Base-by-base conservation (phyloP, 108 stramenopile species). In the Tribonema minus region DNA sequence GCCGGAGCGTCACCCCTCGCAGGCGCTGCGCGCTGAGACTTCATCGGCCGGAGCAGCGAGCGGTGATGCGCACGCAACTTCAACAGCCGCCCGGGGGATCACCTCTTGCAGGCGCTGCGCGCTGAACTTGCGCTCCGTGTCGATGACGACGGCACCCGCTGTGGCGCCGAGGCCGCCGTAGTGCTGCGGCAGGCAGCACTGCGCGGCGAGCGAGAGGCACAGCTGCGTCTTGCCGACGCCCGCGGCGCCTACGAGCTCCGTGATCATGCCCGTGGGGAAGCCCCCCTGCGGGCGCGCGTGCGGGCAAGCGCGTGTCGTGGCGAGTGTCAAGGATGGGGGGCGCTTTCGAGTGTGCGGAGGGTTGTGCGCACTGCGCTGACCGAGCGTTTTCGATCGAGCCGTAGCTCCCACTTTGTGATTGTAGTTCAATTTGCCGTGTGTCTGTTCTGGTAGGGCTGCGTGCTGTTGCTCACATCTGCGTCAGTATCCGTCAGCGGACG, bases 201-300 rank as follows among this genome's bases (percentile, higher is more conserved):
- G 74, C 33, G 74, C 74, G 28, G 74, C 74, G 33, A 66, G 15
- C 64, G 35, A 54, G 15, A 75, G 64, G 64, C 74, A 75, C 3
- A 46, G 33, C 35, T 75, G 74, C 0, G 74, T 75, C 25, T 75
- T 75, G 33, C 74, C 74, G 23, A 75, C 32, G 5, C 74, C 74
- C 9, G 74, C 74, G 3, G 74, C 64, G 15, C 74, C 74, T 6
- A 75, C 74, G n/a, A 75, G 26, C 54, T 75, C 74, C 26, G 74
- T 75, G 41, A 75, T 75, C 74, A 75, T 75, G 40, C 74, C 65
- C 26, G 74, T 66, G 15, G 74, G 65, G 64, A 75, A 75, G 38
- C 74, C 74, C 3, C 74, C 74, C 74, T 75, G 63, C 15, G 3
- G 25, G 46, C 12, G 23, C 12, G 46, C 12, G 12, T 15, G 15